These are phyloP conservation scores for Xerocomus cyaneibrunnescens DNA, from an alignment of 1,284 basidiomycete species.

Conservation along the genomic window DNA sequence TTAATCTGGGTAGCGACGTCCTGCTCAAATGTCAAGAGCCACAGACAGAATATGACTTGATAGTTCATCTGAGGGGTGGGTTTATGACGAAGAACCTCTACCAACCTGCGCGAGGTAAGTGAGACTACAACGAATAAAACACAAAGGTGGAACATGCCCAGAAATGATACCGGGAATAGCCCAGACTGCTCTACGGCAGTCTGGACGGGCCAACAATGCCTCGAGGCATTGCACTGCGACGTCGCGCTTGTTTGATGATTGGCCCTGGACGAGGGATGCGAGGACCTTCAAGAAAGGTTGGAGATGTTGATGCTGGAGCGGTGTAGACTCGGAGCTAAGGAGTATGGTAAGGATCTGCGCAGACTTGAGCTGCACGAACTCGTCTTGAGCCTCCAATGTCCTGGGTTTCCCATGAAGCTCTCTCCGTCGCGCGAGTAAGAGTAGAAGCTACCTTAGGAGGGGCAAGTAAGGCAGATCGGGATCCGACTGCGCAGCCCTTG, in stretches of 20 bases:
- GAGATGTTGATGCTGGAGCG: slow-evolving; percentile 57
- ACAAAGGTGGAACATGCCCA: slow-evolving; percentile 45
- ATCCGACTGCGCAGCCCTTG: slow-evolving; percentile 56
- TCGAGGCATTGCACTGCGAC: slow-evolving; percentile 90
- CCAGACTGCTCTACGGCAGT: slow-evolving; percentile 77
- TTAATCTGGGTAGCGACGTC: slow-evolving; percentile 85
- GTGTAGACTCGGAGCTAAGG: slow-evolving; percentile 61
- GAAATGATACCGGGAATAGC: slow-evolving; percentile 61
- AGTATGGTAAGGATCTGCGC: slow-evolving; percentile 88
- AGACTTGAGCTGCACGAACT: slow-evolving; percentile 90
- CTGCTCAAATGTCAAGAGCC: slow-evolving; percentile 91
- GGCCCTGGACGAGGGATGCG: slow-evolving; percentile 61
- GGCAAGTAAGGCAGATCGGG: slow-evolving; percentile 84
- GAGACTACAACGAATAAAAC: background rate
- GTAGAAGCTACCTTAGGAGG: slow-evolving; percentile 62
- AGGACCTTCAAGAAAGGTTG: slow-evolving; percentile 68
- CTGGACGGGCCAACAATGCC: slow-evolving; percentile 77
- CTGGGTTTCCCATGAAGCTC: slow-evolving; percentile 39
- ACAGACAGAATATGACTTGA: slow-evolving; percentile 89
- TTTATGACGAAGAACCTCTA: slow-evolving; percentile 75
- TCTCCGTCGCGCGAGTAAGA: background rate
- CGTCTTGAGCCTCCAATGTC: slow-evolving; percentile 83
- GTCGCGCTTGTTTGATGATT: slow-evolving; percentile 73
- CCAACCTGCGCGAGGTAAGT: slow-evolving; percentile 48
- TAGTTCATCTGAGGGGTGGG: slow-evolving; percentile 93